Percentiles rank a stretch among this genome's conserved stretches.
Conservation (phyloP, 345 rosid species). For the Cardamine resedifolia region DNA sequence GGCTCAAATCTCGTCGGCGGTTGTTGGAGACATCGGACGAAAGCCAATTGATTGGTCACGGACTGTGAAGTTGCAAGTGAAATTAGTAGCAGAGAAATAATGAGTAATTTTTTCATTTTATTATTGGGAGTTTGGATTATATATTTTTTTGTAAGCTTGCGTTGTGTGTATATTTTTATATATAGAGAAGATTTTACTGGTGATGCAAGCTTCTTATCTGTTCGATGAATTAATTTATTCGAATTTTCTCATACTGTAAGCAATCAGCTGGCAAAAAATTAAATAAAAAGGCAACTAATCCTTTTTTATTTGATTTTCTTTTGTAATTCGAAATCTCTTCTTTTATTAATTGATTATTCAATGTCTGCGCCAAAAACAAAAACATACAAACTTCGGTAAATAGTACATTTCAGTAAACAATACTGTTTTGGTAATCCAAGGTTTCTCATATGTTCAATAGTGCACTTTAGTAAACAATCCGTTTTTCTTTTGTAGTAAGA, state of each 20-base stretch:
- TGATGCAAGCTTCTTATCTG: not conserved
- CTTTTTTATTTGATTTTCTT: not conserved
- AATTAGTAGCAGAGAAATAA: constrained; percentile 9
- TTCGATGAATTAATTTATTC: not conserved
- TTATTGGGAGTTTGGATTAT: not conserved
- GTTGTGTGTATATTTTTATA: not conserved
- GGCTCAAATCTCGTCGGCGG: no score
- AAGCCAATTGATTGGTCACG: constrained; percentile 13
- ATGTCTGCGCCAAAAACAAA: not conserved
- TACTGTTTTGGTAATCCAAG: not conserved
- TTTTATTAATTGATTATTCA: not conserved
- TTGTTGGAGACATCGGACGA: constrained; percentile 31
- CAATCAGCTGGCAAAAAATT: not conserved
- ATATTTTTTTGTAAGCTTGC: not conserved
- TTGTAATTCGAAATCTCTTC: not conserved
- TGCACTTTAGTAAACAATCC: not conserved
- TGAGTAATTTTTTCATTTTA: not conserved
- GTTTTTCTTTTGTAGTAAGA: not conserved
- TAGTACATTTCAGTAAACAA: not conserved
- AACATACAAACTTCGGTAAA: not conserved
- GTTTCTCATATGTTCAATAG: not conserved
- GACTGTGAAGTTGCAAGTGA: constrained; percentile 21
- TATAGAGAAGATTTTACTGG: not conserved
- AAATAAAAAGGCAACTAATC: not conserved
- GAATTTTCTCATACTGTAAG: no score